Conservation (phyloP, 352 stramenopile genomes). For the Thraustochytrium striatum region DNA sequence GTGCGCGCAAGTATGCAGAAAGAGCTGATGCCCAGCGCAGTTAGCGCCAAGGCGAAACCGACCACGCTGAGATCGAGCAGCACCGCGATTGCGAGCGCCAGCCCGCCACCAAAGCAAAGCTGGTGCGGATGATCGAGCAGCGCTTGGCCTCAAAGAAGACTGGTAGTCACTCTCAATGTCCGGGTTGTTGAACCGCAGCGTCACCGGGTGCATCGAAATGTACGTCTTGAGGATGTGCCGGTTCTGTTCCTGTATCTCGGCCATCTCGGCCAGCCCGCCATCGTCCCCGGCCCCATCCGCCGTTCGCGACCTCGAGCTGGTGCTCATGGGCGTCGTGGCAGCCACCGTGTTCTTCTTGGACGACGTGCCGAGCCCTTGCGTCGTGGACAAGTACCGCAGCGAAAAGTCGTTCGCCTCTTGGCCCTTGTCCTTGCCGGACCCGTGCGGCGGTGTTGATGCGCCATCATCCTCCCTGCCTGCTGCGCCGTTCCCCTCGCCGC, state of each 20-base stretch:
- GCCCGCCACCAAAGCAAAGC: background rate
- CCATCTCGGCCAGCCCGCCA: slow-evolving; percentile 5
- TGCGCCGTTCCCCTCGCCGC: too few relatives aligned
- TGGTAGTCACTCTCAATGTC: slow-evolving; percentile 12
- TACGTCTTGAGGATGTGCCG: slow-evolving; percentile 17
- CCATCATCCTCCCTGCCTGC: too few relatives aligned
- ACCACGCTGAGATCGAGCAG: background rate
- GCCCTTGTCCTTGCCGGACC: too few relatives aligned
- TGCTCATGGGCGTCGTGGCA: too few relatives aligned
- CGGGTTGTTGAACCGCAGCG: slow-evolving; percentile 33
- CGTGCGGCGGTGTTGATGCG: too few relatives aligned
- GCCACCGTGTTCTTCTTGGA: too few relatives aligned
- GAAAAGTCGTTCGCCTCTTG: too few relatives aligned
- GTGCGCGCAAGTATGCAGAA: background rate
- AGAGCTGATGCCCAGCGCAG: background rate
- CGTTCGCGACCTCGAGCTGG: too few relatives aligned
- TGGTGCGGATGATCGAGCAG: slow-evolving; percentile 14
- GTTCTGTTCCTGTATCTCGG: slow-evolving; percentile 15
- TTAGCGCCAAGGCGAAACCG: background rate
- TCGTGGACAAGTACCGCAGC: too few relatives aligned
- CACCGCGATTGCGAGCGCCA: background rate
- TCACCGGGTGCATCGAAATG: slow-evolving; percentile 44
- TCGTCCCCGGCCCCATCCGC: too few relatives aligned
- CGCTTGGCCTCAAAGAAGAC: slow-evolving; percentile 16
- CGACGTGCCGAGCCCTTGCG: too few relatives aligned